These are phyloP conservation scores for Gonium pectorale DNA, from an alignment of 139 green algal species.

Conservation along the genomic window DNA sequence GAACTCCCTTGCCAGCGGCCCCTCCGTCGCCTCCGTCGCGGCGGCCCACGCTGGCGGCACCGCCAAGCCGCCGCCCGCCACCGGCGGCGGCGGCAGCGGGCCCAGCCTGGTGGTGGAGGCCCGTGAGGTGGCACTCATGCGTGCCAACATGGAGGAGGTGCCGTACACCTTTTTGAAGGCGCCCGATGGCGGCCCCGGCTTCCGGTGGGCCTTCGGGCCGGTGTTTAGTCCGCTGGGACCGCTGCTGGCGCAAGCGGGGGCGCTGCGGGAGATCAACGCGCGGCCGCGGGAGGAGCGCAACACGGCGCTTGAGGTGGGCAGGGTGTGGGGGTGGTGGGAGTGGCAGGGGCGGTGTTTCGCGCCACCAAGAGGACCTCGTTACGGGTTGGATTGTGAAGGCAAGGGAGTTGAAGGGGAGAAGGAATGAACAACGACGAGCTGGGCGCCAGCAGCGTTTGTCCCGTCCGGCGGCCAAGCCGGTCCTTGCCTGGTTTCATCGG, in stretches of 20 bases:
- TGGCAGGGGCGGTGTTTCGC: too few relatives aligned
- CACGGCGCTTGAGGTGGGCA: constrained; percentile 60
- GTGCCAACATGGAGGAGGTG: constrained; percentile 76
- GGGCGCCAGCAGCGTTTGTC: too few relatives aligned
- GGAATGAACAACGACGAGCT: too few relatives aligned
- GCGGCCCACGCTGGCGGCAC: neutral
- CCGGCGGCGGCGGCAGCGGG: neutral
- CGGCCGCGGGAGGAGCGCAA: constrained; percentile 68
- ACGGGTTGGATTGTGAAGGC: too few relatives aligned
- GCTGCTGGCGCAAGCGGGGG: constrained; percentile 74
- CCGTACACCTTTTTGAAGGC: constrained; percentile 72
- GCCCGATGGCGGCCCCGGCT: neutral
- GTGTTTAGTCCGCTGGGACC: constrained; percentile 71
- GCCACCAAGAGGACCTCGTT: too few relatives aligned
- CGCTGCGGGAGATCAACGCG: constrained; percentile 71
- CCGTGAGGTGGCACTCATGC: constrained; percentile 71
- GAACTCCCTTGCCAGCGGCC: constrained; percentile 1
- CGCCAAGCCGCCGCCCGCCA: too few relatives aligned
- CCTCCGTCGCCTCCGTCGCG: neutral
- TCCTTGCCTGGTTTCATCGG: too few relatives aligned
- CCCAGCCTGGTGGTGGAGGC: constrained; percentile 13
- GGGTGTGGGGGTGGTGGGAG: neutral
- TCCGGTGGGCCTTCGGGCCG: constrained; percentile 78
- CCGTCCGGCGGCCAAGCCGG: too few relatives aligned
- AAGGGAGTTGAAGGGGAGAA: too few relatives aligned